Conservation (phyloP, 2,329 filamentous ascomycete genomes). For the Talaromyces sp. region DNA sequence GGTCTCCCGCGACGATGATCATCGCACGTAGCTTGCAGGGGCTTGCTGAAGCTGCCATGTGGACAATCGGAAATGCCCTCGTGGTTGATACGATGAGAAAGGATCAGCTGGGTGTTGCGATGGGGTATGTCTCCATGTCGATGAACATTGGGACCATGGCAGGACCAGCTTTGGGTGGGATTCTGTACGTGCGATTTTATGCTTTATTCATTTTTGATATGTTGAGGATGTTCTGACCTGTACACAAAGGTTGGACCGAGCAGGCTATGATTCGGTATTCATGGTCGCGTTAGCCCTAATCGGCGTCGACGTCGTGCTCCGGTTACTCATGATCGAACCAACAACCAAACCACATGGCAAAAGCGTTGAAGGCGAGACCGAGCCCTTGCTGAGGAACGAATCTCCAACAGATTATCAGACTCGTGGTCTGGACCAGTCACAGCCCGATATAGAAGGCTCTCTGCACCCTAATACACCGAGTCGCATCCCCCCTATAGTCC, state of each 20-base stretch:
- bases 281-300: slow-evolving; percentile 47
- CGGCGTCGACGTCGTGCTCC: slow-evolving; percentile 58
- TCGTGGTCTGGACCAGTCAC: neutral
- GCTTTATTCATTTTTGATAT: neutral
- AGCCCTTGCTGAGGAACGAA: slow-evolving; percentile 9
- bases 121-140: slow-evolving; percentile 52
- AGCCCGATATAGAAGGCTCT: slow-evolving; percentile 1
- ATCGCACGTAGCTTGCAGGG: slow-evolving; percentile 57
- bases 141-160: slow-evolving; percentile 57
- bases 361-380: slow-evolving; percentile 13
- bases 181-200: slow-evolving; percentile 8
- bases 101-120: slow-evolving; percentile 57
- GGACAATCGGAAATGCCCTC: slow-evolving; percentile 59
- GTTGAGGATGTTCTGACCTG: neutral
- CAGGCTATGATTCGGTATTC: slow-evolving; percentile 32
- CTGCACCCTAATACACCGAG: neutral
- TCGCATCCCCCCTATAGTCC: slow-evolving; percentile 23
- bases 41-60: slow-evolving; percentile 56
- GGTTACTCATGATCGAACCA: slow-evolving; percentile 57
- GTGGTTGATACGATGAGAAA: slow-evolving; percentile 58
- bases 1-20: slow-evolving; percentile 46
- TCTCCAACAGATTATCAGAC: neutral
- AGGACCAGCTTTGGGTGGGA: slow-evolving; percentile 48
- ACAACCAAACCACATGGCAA: slow-evolving; percentile 25
- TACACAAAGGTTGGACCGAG: slow-evolving; percentile 22